phyloP scores from a whole-genome alignment of 257 asterid species.

The Solanum ossicruentum region DNA sequence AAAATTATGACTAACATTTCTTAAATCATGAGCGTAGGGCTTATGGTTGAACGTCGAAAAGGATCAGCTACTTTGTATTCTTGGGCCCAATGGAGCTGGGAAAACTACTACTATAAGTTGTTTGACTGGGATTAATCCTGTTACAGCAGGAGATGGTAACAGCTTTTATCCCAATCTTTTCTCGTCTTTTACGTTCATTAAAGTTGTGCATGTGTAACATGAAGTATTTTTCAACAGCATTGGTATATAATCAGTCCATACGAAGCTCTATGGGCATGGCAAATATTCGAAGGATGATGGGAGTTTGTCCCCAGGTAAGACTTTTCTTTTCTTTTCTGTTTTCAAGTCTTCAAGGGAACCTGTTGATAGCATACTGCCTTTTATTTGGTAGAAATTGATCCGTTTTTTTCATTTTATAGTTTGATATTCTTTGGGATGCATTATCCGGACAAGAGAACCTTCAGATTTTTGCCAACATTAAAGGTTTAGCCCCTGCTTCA shows the following conservation, averaged over 20 bases:
- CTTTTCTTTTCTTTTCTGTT: not conserved
- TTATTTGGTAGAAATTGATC: not conserved
- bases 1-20: not conserved
- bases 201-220: not conserved
- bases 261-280: conserved; percentile 74
- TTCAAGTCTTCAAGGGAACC: not conserved
- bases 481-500: conserved; percentile 63
- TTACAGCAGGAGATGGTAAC: conserved; percentile 90
- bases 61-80: conserved; percentile 90
- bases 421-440: conserved; percentile 88
- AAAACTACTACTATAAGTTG: conserved; percentile 85
- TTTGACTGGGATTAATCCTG: conserved; percentile 87
- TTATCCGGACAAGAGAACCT: conserved; percentile 86
- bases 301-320: conserved; percentile 89
- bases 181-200: not conserved
- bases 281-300: conserved; percentile 69
- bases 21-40: conserved; percentile 37
- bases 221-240: conserved; percentile 37
- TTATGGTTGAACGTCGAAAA: conserved; percentile 80
- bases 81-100: conserved; percentile 98
- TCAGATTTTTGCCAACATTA: conserved; percentile 68
- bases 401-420: conserved; percentile 23
- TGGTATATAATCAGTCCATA: conserved; percentile 66
- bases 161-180: not conserved
- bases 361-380: not conserved